A percentile compares a stretch with the other conserved stretches of the same genome.
These are phyloP conservation scores for Penicillium angulare DNA, from an alignment of 495 filamentous ascomycete genomes.

Conservation along the genomic window DNA sequence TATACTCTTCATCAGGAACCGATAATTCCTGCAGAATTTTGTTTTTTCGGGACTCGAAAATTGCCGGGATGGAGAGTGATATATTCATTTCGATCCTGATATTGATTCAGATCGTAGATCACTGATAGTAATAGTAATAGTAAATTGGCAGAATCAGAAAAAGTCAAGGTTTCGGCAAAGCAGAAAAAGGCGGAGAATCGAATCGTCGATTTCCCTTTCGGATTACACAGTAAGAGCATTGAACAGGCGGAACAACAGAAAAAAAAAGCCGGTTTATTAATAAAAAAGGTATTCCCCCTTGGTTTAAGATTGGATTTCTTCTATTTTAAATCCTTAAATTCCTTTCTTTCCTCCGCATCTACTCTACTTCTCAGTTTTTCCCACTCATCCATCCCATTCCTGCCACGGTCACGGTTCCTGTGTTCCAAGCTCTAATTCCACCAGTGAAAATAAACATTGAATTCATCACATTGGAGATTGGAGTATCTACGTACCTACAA, in stretches of 20 bases:
- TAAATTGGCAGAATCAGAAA: constrained; percentile 9
- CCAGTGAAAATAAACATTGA: too few species aligned
- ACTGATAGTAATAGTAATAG: too few species aligned
- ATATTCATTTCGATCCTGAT: background rate
- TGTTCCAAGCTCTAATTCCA: too few species aligned
- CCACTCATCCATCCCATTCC: too few species aligned
- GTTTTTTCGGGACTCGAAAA: constrained; percentile 59
- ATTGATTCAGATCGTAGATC: too few species aligned
- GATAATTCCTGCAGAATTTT: constrained; percentile 65
- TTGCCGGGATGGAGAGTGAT: constrained; percentile 21
- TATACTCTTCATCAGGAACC: constrained; percentile 62
- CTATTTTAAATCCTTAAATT: too few species aligned
- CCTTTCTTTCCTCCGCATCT: too few species aligned
- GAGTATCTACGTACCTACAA: too few species aligned
- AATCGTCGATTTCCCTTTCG: background rate
- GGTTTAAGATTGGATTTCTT: background rate
- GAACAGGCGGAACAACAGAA: too few species aligned
- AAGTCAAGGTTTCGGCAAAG: background rate
- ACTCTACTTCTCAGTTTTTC: too few species aligned
- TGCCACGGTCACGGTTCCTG: too few species aligned
- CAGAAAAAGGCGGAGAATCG: constrained; percentile 20
- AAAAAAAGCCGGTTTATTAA: constrained; percentile 18
- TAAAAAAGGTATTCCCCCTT: constrained; percentile 4
- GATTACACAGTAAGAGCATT: constrained; percentile 11
- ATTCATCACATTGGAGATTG: too few species aligned